Conservation (phyloP, 2,329 filamentous ascomycete species). For the Lasiodiplodia hormozganensis region DNA sequence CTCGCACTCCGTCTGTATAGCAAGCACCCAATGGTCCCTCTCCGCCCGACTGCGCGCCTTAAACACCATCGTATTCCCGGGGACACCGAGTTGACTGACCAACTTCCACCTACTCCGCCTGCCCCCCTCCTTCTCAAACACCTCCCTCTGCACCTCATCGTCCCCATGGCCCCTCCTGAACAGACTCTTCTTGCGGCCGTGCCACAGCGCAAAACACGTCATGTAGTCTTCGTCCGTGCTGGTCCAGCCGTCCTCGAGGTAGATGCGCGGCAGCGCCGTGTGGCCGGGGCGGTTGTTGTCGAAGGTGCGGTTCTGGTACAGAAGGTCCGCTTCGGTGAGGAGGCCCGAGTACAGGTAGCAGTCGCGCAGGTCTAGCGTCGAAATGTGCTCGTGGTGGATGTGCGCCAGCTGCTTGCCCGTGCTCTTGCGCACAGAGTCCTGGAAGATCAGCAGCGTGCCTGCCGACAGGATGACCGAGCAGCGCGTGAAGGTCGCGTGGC, state of each 20-base stretch:
- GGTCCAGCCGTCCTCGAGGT: constrained; percentile 67
- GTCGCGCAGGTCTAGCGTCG: constrained; percentile 64
- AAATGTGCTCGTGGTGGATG: constrained; percentile 68
- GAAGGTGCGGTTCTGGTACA: constrained; percentile 70
- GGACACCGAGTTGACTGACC: constrained; percentile 66
- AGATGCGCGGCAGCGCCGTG: constrained; percentile 65
- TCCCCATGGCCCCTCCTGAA: constrained; percentile 53
- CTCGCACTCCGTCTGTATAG: constrained; percentile 71
- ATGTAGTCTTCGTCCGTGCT: constrained; percentile 70
- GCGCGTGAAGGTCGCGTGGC: constrained; percentile 66
- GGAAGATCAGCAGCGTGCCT: constrained; percentile 68
- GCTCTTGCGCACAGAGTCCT: constrained; percentile 61
- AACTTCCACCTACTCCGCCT: constrained; percentile 57
- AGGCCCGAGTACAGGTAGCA: constrained; percentile 72
- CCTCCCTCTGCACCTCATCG: constrained; percentile 34
- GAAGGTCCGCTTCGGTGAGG: constrained; percentile 64
- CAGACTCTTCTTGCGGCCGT: constrained; percentile 63
- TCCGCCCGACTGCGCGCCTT: constrained; percentile 69
- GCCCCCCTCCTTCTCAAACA: constrained; percentile 10
- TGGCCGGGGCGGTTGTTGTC: constrained; percentile 67
- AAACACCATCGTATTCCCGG: constrained; percentile 70
- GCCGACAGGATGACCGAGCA: constrained; percentile 67
- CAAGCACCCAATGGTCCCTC: constrained; percentile 72
- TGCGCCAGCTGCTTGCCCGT: constrained; percentile 64
- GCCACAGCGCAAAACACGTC: constrained; percentile 72